Evolutionary conservation across 768 basidiomycete genomes (phyloP).

Genomic region (Gloeopeniophorella convolvens): DNA sequence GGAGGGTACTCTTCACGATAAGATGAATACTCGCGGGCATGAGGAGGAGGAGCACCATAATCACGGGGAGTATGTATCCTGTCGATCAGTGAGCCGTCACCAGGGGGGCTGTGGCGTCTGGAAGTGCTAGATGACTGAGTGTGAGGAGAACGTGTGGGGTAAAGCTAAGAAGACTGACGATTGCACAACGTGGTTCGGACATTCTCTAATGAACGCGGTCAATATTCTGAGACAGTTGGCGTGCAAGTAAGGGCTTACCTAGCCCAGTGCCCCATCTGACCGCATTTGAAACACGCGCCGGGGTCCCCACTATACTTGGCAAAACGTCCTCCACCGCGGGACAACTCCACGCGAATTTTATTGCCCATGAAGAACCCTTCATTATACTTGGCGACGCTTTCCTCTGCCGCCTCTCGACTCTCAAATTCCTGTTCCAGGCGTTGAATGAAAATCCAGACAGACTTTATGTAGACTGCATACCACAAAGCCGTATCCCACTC

Average conservation of each 20-base stretch:
- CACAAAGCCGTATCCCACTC: slow-evolving; percentile 86
- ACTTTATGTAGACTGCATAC: slow-evolving; percentile 41
- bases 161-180: slow-evolving; percentile 37
- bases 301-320: slow-evolving; percentile 82
- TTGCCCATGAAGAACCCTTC: slow-evolving; percentile 91
- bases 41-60: slow-evolving; percentile 38
- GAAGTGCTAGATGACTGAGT: slow-evolving; percentile 35
- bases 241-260: slow-evolving; percentile 43
- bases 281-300: slow-evolving; percentile 85
- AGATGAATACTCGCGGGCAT: slow-evolving; percentile 32
- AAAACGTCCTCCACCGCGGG: slow-evolving; percentile 75
- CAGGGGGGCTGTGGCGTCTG: slow-evolving; percentile 28
- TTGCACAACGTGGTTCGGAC: slow-evolving; percentile 46
- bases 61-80: slow-evolving; percentile 50
- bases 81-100: slow-evolving; percentile 51
- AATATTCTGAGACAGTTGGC: slow-evolving; percentile 3
- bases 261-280: slow-evolving; percentile 84
- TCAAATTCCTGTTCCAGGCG: slow-evolving; percentile 65
- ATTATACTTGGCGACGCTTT: slow-evolving; percentile 82
- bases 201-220: slow-evolving; percentile 48
- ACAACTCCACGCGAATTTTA: slow-evolving; percentile 83
- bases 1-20: slow-evolving; percentile 52
- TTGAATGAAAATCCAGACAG: slow-evolving; percentile 11
- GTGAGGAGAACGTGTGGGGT: slow-evolving; percentile 11
- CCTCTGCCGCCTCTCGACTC: slow-evolving; percentile 70